phyloP scores from a whole-genome alignment of 305 asterid genomes.

The Andrographis paniculata region DNA sequence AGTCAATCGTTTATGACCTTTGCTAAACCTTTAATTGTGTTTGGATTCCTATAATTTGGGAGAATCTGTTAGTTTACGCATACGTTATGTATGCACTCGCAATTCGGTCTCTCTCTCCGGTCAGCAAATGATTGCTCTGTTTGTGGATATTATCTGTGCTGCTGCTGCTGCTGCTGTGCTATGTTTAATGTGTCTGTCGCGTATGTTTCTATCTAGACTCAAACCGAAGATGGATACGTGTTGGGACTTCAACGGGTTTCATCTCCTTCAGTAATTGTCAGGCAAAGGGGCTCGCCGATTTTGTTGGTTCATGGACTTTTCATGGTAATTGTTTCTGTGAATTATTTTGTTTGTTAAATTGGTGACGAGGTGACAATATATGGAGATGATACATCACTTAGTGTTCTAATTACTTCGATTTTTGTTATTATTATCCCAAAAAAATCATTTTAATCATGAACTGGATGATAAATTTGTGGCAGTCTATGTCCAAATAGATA shows the following conservation, averaged over 20 bases:
- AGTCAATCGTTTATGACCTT: no score
- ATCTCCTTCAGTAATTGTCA: constrained; percentile 35
- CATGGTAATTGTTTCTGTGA: constrained; percentile 41
- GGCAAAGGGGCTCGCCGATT: constrained; percentile 48
- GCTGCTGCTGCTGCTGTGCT: neutral
- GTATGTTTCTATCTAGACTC: constrained; percentile 32
- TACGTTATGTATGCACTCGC: no score
- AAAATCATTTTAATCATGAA: constrained; percentile 1
- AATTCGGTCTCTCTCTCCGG: neutral
- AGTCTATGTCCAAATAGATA: neutral
- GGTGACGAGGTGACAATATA: neutral
- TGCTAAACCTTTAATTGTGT: no score
- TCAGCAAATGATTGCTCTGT: neutral
- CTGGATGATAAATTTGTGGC: neutral
- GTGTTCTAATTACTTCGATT: neutral
- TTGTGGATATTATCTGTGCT: neutral
- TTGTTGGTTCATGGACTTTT: constrained; percentile 87
- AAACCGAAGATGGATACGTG: constrained; percentile 75
- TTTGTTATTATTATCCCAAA: neutral
- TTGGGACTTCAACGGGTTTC: constrained; percentile 92
- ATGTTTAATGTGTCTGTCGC: neutral
- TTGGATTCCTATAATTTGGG: no score
- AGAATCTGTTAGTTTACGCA: no score
- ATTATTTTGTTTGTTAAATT: neutral
- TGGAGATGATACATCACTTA: neutral